phyloP scores from a whole-genome alignment of 768 basidiomycete genomes.

The Lentinula boryana region DNA sequence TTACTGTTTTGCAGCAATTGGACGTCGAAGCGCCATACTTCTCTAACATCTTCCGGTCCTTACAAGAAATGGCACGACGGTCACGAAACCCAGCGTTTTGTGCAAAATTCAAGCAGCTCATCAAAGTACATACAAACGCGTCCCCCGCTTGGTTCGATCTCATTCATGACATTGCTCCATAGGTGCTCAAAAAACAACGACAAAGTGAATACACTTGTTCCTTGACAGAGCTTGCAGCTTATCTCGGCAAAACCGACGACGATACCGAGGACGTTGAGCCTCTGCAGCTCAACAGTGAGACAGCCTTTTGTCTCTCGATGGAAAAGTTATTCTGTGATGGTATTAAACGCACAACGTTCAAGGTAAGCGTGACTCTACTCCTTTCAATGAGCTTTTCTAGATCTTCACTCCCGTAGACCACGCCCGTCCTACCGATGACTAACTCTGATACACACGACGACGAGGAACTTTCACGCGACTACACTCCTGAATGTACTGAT shows the following conservation, averaged over 20 bases:
- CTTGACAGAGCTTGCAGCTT: constrained; percentile 19
- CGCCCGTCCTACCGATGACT: background rate
- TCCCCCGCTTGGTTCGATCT: background rate
- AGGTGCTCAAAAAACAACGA: constrained; percentile 25
- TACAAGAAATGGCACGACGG: constrained; percentile 44
- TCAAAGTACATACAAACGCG: constrained; percentile 14
- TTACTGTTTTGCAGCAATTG: constrained; percentile 39
- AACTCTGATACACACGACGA: constrained; percentile 9
- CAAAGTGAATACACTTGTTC: constrained; percentile 20
- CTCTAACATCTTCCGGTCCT: constrained; percentile 40
- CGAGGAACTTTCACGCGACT: constrained; percentile 17
- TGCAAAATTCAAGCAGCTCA: constrained; percentile 31
- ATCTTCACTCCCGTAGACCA: background rate
- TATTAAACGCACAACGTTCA: constrained; percentile 37
- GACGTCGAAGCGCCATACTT: constrained; percentile 46
- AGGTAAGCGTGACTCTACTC: constrained; percentile 25
- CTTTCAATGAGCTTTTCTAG: background rate
- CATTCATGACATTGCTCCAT: background rate
- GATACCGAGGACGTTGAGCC: background rate
- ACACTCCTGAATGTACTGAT: background rate
- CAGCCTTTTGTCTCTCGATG: constrained; percentile 33
- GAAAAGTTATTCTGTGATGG: constrained; percentile 37
- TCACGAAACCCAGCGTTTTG: constrained; percentile 45
- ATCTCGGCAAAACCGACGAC: constrained; percentile 14
- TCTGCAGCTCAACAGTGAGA: constrained; percentile 24